Evolutionary conservation across 75 land plant genomes (phyloP).

Genomic region (Chamaecyparis obtusa): DNA sequence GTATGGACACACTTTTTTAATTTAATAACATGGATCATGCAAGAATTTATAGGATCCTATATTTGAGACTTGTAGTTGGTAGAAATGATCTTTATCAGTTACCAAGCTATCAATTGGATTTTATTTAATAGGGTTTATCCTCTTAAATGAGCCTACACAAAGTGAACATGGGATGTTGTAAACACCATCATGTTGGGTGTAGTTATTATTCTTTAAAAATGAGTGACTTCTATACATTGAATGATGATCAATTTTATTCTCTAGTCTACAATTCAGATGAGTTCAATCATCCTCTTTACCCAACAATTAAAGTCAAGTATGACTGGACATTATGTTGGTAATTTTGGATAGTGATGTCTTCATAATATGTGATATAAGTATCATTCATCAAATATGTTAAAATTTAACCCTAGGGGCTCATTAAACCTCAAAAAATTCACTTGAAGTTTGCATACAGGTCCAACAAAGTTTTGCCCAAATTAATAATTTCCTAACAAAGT

Average conservation of each 20-base stretch:
- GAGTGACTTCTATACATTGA: slow-evolving; percentile 74
- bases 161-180: slow-evolving; percentile 37
- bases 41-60: slow-evolving; percentile 15
- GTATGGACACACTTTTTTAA: neutral
- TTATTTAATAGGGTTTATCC: slow-evolving; percentile 67
- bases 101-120: slow-evolving; percentile 77
- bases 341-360: slow-evolving; percentile 77
- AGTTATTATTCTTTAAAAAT: slow-evolving; percentile 66
- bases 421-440: too few relatives aligned
- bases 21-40: neutral
- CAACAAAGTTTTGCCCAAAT: too few relatives aligned
- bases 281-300: slow-evolving; percentile 60
- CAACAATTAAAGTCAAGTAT: slow-evolving; percentile 53
- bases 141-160: slow-evolving; percentile 38
- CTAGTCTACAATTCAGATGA: slow-evolving; percentile 42
- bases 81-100: slow-evolving; percentile 28
- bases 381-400: too few relatives aligned
- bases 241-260: slow-evolving; percentile 47
- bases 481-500: too few relatives aligned
- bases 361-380: too few relatives aligned
- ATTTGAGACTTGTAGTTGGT: slow-evolving; percentile 45
- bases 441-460: too few relatives aligned
- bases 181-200: slow-evolving; percentile 78
- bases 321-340: slow-evolving; percentile 59
- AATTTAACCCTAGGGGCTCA: too few relatives aligned